Base-by-base conservation (phyloP, 306 rosid genomes). In the Pterocarpus macrocarpus region DNA sequence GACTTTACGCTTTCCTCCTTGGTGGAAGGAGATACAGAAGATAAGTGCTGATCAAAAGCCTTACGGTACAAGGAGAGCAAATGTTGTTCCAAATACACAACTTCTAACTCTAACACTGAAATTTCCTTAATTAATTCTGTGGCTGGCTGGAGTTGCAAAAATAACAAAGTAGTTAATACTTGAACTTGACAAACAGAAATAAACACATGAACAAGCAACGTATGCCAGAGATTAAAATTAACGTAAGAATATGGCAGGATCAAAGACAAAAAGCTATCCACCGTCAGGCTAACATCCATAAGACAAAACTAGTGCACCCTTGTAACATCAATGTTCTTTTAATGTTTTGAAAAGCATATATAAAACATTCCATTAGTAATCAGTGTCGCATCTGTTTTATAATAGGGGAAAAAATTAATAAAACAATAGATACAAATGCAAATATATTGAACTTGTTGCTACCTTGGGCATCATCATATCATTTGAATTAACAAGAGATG, bases 61-160 rank as follows among this genome's bases (percentile, higher is more conserved):
- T 84, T 90, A 28, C 99, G 97, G 85, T 96, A 96, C 78, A 93
- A 80, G 8, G 97, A 88, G 70, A 96, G 97, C 85, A 96, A 98
- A 80, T 96, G 97, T 43, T 96, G 99, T 75, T 96, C 99, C 87
- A 96, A 90, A 86, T 96, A 91, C 63, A 83, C 90, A 75, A 96
- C 99, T 85, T 96, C 98, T 71, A 90, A 79, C 85, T 96, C 99
- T 55, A 96, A 71, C 44, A 96, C 90, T 1, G 98, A 94, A 73
- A 96, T 92, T 84, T 96, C 98, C 87, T 87, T 96, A n/a, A 96
- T 90, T 69, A 96, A 85, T 79, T 93, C 97, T 43, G 94, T 88
- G 39, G 99, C 95, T 64, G 97, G 91, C 99, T 96, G 94, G 52
- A 90, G 79, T 86, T 45, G 45, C 47, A 75, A 73, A 59, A 73